These are phyloP conservation scores for Fraxinus anomala DNA, from an alignment of 257 asterid genomes.

Conservation along the genomic window DNA sequence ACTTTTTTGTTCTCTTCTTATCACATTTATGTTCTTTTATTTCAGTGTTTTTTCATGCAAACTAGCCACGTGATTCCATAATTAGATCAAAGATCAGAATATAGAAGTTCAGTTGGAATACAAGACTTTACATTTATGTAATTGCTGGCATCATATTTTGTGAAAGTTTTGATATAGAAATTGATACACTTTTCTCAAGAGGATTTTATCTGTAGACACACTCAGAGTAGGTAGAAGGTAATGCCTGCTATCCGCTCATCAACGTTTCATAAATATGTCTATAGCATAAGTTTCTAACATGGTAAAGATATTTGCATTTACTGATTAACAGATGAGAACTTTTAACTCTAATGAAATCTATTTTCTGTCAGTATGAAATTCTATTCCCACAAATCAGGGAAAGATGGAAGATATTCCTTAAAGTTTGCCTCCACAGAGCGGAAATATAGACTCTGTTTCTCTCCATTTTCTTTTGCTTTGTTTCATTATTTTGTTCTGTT, in stretches of 20 bases:
- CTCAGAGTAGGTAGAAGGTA: neutral
- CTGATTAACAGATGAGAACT: neutral
- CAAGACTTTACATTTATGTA: neutral
- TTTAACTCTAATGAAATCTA: neutral
- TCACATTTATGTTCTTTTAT: neutral
- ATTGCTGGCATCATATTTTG: neutral
- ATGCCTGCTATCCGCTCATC: neutral
- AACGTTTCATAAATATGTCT: neutral
- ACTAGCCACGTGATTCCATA: too few relatives aligned
- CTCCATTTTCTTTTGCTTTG: constrained; percentile 7
- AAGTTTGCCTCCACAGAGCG: neutral
- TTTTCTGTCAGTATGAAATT: constrained; percentile 3
- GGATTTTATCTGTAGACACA: neutral
- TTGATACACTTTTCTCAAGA: neutral
- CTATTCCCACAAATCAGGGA: neutral
- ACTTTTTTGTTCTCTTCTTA: neutral
- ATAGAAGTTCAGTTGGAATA: too few relatives aligned
- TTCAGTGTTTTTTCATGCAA: too few relatives aligned
- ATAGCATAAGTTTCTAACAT: neutral
- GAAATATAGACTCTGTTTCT: neutral
- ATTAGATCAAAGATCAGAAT: too few relatives aligned
- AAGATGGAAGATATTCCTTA: too few relatives aligned
- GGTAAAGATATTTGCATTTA: neutral
- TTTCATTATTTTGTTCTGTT: constrained; percentile 5
- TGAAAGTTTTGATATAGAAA: neutral